Conservation (phyloP, 116 monocot species). For the Trichopus zeylanicus region DNA sequence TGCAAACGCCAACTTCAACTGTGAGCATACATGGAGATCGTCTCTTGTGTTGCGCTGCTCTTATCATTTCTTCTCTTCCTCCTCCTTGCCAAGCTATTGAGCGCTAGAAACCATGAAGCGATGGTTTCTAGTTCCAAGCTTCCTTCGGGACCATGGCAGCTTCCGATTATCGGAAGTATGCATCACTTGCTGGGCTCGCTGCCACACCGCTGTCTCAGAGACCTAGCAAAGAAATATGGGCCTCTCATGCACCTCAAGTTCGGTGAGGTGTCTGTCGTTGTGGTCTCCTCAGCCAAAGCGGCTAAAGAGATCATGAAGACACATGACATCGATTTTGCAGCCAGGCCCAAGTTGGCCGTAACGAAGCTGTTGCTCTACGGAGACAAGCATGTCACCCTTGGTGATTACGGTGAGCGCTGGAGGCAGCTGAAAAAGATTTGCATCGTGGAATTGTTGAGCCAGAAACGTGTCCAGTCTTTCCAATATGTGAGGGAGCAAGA, state of each 20-base stretch:
- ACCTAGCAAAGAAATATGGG: not conserved
- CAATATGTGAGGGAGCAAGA: conserved; percentile 11
- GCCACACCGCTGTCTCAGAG: too few relatives aligned
- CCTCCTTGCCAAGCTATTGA: too few relatives aligned
- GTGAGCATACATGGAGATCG: too few relatives aligned
- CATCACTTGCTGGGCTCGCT: too few relatives aligned
- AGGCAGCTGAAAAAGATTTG: conserved; percentile 9
- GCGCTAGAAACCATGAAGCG: too few relatives aligned
- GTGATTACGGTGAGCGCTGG: conserved; percentile 17
- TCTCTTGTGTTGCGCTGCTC: too few relatives aligned
- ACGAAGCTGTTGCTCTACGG: not conserved
- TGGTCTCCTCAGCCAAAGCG: conserved; percentile 2
- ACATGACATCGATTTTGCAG: conserved; percentile 7
- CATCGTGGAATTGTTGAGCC: conserved; percentile 14
- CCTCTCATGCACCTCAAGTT: conserved; percentile 11
- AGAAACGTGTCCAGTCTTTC: conserved; percentile 12
- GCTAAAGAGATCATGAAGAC: conserved; percentile 10
- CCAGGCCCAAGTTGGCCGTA: not conserved
- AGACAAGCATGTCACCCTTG: conserved; percentile 1
- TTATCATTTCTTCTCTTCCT: too few relatives aligned
- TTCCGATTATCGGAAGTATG: too few relatives aligned
- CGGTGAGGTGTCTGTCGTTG: conserved; percentile 6
- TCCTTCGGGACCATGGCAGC: too few relatives aligned
- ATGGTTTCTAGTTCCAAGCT: too few relatives aligned
- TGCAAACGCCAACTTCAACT: too few relatives aligned